These are phyloP conservation scores for Chondrus crispus DNA, from an alignment of 23 red algal genomes.

Conservation along the genomic window DNA sequence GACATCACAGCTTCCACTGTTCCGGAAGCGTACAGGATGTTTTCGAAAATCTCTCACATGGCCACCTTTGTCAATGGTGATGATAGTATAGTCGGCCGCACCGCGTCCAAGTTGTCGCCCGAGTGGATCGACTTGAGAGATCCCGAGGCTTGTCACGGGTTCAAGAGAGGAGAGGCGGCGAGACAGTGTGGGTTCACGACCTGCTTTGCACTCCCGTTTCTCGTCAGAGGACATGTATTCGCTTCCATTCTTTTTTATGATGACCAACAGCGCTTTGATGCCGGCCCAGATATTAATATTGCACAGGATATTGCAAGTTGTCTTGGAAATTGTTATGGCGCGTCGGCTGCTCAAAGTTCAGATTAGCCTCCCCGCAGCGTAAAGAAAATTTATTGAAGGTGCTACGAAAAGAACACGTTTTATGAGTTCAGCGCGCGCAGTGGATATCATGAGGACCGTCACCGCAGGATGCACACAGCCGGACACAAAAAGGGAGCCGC, in stretches of 20 bases:
- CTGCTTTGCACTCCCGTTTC: conserved; percentile 61
- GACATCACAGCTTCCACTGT: not conserved
- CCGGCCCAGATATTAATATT: conserved; percentile 20
- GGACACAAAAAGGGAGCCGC: too few species aligned
- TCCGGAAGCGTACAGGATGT: not conserved
- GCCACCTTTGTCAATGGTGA: conserved; percentile 25
- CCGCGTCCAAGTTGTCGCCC: conserved; percentile 33
- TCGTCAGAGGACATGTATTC: conserved; percentile 59
- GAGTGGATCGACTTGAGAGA: conserved; percentile 42
- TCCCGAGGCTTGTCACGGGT: not conserved
- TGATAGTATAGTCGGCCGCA: conserved; percentile 45
- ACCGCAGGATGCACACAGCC: too few species aligned
- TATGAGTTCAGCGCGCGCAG: too few species aligned
- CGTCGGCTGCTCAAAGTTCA: not conserved
- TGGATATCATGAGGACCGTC: too few species aligned
- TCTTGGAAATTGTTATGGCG: conserved; percentile 67
- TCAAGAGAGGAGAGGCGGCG: conserved; percentile 21
- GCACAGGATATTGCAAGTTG: conserved; percentile 48
- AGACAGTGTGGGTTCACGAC: conserved; percentile 21
- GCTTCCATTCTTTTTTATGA: conserved; percentile 48
- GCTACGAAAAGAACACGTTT: too few species aligned
- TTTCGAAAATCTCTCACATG: conserved; percentile 17
- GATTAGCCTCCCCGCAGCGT: too few species aligned
- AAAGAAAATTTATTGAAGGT: too few species aligned
- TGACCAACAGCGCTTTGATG: conserved; percentile 1